Evolutionary conservation across 805 yeast species (phyloP).

Genomic region (Kuraishia cidri): DNA sequence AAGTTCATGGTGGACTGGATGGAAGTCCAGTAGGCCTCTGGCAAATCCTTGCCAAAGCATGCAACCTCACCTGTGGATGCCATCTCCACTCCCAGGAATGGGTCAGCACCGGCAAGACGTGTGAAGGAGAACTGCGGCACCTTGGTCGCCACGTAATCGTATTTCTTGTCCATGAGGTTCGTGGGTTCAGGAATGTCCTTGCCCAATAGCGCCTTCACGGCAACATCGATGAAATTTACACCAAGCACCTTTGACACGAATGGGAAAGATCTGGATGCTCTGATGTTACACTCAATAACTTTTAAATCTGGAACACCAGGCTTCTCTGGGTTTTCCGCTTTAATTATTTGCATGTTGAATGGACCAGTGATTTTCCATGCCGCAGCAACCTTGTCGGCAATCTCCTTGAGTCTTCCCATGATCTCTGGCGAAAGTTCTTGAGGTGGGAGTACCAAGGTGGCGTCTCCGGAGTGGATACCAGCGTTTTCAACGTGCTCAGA

Average conservation of each 20-base stretch:
- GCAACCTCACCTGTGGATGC: constrained; percentile 99
- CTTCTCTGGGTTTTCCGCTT: constrained; percentile 54
- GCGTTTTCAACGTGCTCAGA: constrained; percentile 98
- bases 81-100: constrained; percentile 98
- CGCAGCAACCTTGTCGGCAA: constrained; percentile 86
- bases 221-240: constrained; percentile 88
- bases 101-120: constrained; percentile 98
- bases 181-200: constrained; percentile 70
- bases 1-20: constrained; percentile 97
- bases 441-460: constrained; percentile 91
- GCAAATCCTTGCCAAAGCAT: constrained; percentile 78
- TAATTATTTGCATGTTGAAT: constrained; percentile 95
- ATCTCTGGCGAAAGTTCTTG: constrained; percentile 60
- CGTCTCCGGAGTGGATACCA: constrained; percentile 98
- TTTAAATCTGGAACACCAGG: constrained; percentile 60
- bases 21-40: constrained; percentile 97
- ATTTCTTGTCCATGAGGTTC: constrained; percentile 69
- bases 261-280: constrained; percentile 99
- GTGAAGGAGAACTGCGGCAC: constrained; percentile 99
- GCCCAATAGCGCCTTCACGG: constrained; percentile 78
- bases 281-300: constrained; percentile 97
- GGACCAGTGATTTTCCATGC: constrained; percentile 98
- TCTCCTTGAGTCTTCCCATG: constrained; percentile 69
- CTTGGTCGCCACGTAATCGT: constrained; percentile 88
- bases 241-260: constrained; percentile 97